Base-by-base conservation (phyloP, 2,329 filamentous ascomycete genomes). In the Phialocephala sp. region DNA sequence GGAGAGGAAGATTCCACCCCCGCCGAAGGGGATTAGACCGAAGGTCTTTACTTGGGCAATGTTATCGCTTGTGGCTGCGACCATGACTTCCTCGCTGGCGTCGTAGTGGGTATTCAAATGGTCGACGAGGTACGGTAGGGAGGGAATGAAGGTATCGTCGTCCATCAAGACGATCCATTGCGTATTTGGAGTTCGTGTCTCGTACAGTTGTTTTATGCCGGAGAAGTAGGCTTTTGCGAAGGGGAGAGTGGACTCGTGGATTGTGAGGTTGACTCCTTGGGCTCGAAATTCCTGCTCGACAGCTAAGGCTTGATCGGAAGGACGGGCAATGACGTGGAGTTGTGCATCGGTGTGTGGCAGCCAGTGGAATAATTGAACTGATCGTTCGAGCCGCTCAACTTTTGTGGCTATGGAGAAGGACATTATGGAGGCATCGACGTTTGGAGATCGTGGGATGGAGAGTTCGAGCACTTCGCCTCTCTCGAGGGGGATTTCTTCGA, bases 101-200 rank as follows among this genome's bases (percentile, higher is more conserved):
- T 74, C 63, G 62, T 73, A 74, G 2, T 62, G 47, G 18, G 52
- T 63, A 11, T 67, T 63, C 27, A 75, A 60, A 37, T 72, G 70
- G 0, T 60, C 39, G 8, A 72, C 52, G 12, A 75, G 69, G 11
- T 66, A 64, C 2, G 69, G 66, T 1, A 75, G 60, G 4, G 72
- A 74, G 8, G 72, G 70, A 41, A 73, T 39, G 57, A 75, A 75
- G 22, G 73, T 75, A 58, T 75, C 72, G 60, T 75, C 73, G 52
- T 75, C 73, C 50, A 73, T 67, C 11, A 75, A 55, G 5, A 68
- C 71, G 9, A 75, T 59, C 72, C 72, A 75, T 64, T 71, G 62
- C 15, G 72, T 75, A 1, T 68, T 41, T 14, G 65, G 62, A 0
- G 68, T 69, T 1, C 69, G 63, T 3, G 66, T 22, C 6, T 72